A percentile compares a stretch with the other conserved stretches of the same genome.
These are phyloP conservation scores for Abelmoschus esculentus DNA, from an alignment of 345 rosid genomes.

Conservation along the genomic window DNA sequence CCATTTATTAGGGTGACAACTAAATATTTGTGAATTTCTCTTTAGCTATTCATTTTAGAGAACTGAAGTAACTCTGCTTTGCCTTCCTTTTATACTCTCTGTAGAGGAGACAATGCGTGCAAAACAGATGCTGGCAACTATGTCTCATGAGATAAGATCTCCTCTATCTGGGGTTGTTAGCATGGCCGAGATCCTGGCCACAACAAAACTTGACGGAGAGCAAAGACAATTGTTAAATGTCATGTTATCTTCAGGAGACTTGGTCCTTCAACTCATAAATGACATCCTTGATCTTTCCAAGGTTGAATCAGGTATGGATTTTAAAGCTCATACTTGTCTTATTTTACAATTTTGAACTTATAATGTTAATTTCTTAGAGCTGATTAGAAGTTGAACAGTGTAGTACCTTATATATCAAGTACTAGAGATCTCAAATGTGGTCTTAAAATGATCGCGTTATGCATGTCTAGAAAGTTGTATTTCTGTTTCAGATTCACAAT, in stretches of 20 bases:
- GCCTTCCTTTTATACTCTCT: not conserved
- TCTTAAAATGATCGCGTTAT: too few species aligned
- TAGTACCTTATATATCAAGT: too few species aligned
- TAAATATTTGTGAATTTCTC: too few species aligned
- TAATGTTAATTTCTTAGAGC: too few species aligned
- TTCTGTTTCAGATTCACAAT: too few species aligned
- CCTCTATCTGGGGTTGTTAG: slow-evolving; percentile 91
- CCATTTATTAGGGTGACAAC: too few species aligned
- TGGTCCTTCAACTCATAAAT: slow-evolving; percentile 88
- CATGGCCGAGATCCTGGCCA: slow-evolving; percentile 91
- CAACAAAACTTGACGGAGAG: slow-evolving; percentile 64
- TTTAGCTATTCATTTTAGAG: too few species aligned
- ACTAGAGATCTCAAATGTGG: too few species aligned
- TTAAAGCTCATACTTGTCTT: not conserved
- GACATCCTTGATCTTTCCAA: slow-evolving; percentile 97
- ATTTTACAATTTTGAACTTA: too few species aligned
- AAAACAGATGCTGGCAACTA: slow-evolving; percentile 83
- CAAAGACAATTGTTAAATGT: slow-evolving; percentile 71
- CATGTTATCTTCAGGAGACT: slow-evolving; percentile 94
- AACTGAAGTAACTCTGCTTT: not conserved
- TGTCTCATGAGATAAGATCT: slow-evolving; percentile 5
- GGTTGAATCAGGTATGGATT: slow-evolving; percentile 74
- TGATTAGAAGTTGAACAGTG: too few species aligned
- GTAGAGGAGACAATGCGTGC: slow-evolving; percentile 99
- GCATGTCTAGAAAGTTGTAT: too few species aligned